These are phyloP conservation scores for Penicillium subrubescens DNA, from an alignment of 495 filamentous ascomycete genomes.

Conservation along the genomic window DNA sequence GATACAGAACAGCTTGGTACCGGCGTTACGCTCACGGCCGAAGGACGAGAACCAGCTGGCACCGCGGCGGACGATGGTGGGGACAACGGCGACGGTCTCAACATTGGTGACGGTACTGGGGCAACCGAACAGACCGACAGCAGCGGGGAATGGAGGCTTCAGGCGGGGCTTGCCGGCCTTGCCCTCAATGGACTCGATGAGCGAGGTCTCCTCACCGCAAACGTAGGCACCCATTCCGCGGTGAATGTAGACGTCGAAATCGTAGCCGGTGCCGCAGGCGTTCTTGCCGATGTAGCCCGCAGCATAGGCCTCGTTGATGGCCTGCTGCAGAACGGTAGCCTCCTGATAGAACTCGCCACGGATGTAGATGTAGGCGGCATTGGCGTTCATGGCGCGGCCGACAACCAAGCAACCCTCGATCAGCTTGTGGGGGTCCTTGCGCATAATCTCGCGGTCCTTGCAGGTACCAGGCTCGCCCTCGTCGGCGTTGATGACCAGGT, in stretches of 20 bases:
- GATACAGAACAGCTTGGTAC: conserved; percentile 98
- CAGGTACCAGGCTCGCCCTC: conserved; percentile 98
- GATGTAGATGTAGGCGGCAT: conserved; percentile 98
- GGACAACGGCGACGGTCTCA: conserved; percentile 92
- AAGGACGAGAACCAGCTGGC: conserved; percentile 90
- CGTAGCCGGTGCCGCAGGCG: conserved; percentile 93
- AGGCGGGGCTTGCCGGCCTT: conserved; percentile 98
- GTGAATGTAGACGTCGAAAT: conserved; percentile 97
- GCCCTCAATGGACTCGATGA: conserved; percentile 97
- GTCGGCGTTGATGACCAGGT: conserved; percentile 96
- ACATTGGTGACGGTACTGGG: conserved; percentile 98
- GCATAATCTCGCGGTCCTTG: conserved; percentile 99
- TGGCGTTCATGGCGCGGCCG: conserved; percentile 95
- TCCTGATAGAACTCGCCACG: conserved; percentile 98
- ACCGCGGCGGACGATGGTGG: conserved; percentile 93
- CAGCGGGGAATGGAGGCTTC: conserved; percentile 97
- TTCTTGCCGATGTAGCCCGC: conserved; percentile 96
- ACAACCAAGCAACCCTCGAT: conserved; percentile 96
- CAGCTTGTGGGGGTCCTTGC: conserved; percentile 98
- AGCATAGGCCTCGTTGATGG: conserved; percentile 95
- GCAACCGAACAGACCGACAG: conserved; percentile 96
- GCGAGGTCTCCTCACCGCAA: conserved; percentile 94
- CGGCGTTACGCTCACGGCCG: conserved; percentile 90
- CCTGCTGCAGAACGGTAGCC: conserved; percentile 87
- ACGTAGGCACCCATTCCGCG: conserved; percentile 97